Base-by-base conservation (phyloP, 352 stramenopile species). In the Phytopythium helicoides region DNA sequence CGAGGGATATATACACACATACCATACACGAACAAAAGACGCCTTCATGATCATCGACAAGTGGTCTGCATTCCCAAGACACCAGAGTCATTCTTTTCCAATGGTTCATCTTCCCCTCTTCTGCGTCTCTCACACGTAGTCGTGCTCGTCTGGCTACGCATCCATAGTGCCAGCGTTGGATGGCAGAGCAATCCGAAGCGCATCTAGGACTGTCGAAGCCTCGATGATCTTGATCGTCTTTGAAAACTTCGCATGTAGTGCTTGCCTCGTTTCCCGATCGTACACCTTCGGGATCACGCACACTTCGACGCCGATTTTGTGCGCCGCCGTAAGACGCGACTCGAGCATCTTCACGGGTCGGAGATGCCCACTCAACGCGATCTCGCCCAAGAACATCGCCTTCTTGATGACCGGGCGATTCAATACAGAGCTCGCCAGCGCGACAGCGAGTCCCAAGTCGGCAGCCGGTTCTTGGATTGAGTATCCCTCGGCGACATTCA, bases 401-500 rank as follows among this genome's bases (percentile, higher is more conserved):
- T 71, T 73, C 26, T 61, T 50, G 18, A 79, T 54, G 34, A 94
- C 81, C 6, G 81, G 71, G 7, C 76, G 77, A 8, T 66, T 64
- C 2, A 81, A 69, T 40, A 92, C 67, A 15, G 84, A 70, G 52
- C 83, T 93, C 9, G 82, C 81, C 23, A 95, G 63, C 8, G 81
- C 79, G 12, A 92, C 81, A 0, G 83, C 83, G 7, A 95, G 56
- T 23, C 81, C 86, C 36, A 94, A 56, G 33, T 95, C 84, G 0
- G 86, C 86, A 0, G 81, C 78, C 9, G 84, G 86, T 47, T 94
- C 86, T 26, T 92, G 76, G 56, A 95, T 87, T 35, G 68, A 81
- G 52, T 92, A 94, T 10, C 85, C 85, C 49, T 94, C 80, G 7
- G 85, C 82, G 40, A 94, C 73, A 54, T 94, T 94, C 39, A 94